Evolutionary conservation across 495 filamentous ascomycete species (phyloP).

Genomic region (Oleoguttula mirabilis): DNA sequence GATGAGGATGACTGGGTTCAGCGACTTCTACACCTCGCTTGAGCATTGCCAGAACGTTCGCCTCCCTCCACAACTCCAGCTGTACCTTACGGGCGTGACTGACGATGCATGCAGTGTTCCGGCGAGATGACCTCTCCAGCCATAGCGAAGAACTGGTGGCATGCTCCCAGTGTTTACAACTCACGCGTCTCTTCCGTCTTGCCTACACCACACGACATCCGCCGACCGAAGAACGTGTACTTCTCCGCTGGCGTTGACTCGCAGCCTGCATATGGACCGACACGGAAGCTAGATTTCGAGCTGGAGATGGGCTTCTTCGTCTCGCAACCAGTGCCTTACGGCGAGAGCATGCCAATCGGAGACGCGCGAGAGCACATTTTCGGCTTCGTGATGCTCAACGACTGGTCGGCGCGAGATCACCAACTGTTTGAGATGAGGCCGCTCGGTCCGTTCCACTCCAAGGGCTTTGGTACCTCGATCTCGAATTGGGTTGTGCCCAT

Average conservation of each 20-base stretch:
- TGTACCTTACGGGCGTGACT: not conserved
- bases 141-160: constrained; percentile 21
- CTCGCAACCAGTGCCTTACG: constrained; percentile 16
- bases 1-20: constrained; percentile 21
- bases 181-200: constrained; percentile 20
- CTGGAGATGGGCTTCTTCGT: constrained; percentile 27
- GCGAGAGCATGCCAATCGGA: constrained; percentile 17
- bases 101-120: constrained; percentile 12
- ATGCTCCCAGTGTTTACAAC: constrained; percentile 23
- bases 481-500: constrained; percentile 23
- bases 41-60: constrained; percentile 23
- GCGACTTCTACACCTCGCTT: constrained; percentile 30
- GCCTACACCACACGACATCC: constrained; percentile 13
- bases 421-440: constrained; percentile 24
- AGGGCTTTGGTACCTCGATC: constrained; percentile 24
- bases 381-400: constrained; percentile 25
- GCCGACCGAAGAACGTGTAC: constrained; percentile 20
- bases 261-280: constrained; percentile 17
- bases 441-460: constrained; percentile 23
- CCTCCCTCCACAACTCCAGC: not conserved
- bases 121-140: constrained; percentile 12
- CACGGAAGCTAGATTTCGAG: constrained; percentile 22
- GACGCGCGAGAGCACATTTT: constrained; percentile 25
- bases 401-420: constrained; percentile 25
- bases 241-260: constrained; percentile 13